These are phyloP conservation scores for Yarrowia galli DNA, from an alignment of 1,139 yeast genomes.

Conservation along the genomic window DNA sequence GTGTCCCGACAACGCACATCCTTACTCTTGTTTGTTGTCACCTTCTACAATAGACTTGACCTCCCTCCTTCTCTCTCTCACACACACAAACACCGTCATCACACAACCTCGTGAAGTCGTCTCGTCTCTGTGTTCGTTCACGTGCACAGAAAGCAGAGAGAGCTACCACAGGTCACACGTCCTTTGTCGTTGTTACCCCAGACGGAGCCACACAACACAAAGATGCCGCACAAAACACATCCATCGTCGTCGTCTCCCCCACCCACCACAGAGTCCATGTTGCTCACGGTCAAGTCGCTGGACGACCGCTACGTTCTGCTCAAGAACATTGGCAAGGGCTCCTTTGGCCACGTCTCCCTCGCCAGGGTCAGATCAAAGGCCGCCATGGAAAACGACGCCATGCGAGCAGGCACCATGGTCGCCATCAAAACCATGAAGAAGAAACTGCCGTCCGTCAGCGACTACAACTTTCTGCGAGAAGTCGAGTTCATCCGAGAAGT, in stretches of 20 bases:
- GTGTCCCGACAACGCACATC: neutral
- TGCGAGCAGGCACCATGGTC: conserved; percentile 52
- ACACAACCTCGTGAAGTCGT: neutral
- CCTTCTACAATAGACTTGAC: neutral
- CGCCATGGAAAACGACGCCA: neutral
- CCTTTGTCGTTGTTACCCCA: too few relatives aligned
- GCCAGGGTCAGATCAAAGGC: conserved; percentile 26
- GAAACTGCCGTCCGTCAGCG: conserved; percentile 58
- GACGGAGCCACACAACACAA: neutral
- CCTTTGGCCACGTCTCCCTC: conserved; percentile 36
- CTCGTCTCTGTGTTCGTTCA: neutral
- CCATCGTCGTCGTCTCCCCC: neutral
- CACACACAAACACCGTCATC: too few relatives aligned
- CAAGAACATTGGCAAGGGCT: conserved; percentile 35
- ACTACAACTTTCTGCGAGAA: conserved; percentile 74
- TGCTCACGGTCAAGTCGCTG: conserved; percentile 33
- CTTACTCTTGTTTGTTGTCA: neutral
- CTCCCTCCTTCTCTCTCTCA: conserved; percentile 1
- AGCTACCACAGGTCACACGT: too few relatives aligned
- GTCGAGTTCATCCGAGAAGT: conserved; percentile 72
- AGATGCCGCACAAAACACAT: neutral
- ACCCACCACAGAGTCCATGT: conserved; percentile 9
- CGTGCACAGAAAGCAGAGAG: too few relatives aligned
- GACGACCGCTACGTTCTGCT: conserved; percentile 32
- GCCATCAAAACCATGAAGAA: conserved; percentile 86